Evolutionary conservation across 2,329 filamentous ascomycete genomes (phyloP), one percentile per base, ranked within the genome.

Genomic region (Clathrospora elynae): DNA sequence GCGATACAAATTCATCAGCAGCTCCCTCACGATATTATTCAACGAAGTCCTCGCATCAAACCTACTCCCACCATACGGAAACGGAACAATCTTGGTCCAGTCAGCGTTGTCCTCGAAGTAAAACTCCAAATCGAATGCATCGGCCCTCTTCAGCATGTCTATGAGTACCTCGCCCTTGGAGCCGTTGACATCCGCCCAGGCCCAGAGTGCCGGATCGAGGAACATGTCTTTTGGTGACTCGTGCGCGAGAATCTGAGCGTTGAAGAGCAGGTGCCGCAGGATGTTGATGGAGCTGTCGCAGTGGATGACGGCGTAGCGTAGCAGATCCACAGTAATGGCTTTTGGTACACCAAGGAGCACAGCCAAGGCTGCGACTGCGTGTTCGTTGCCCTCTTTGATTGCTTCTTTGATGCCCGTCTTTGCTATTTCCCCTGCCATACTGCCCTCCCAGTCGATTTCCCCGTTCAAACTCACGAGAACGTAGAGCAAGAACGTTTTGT

Each of bases 391-490:
- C 22, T 63, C 57, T 29, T 23, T 38, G 6, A 66, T 58, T 3
- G 66, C 67, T 12, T 64, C 51, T 32, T 48, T 47, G 14, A 70
- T 49, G 4, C 67, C 67, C 19, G 48, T 41, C 40, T 63, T 68
- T 6, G 67, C 66, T 11, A 49, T 61, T 41, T 70, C 68, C 1
- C 66, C 62, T 3, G 67, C 60, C 50, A 67, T 57, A 17, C 57
- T 66, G 5, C 53, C 57, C 29, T 64, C 48, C 66, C 63, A 68
- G 26, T 70, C 66, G 25, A 71, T 59, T 46, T 66, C 59, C 1
- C 66, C 64, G 13, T 49, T 56, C n/a, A 68, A 38, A 12, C 59
- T 59, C 4, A 70, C 66, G 12, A 71, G 46, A 1, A 68, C 59
- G 25, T 67, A 69, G 5, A 71, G 57, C 13, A 70, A 29, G 3